These are phyloP conservation scores for Aureobasidium subglaciale DNA, from an alignment of 2,329 filamentous ascomycete genomes.

Conservation along the genomic window DNA sequence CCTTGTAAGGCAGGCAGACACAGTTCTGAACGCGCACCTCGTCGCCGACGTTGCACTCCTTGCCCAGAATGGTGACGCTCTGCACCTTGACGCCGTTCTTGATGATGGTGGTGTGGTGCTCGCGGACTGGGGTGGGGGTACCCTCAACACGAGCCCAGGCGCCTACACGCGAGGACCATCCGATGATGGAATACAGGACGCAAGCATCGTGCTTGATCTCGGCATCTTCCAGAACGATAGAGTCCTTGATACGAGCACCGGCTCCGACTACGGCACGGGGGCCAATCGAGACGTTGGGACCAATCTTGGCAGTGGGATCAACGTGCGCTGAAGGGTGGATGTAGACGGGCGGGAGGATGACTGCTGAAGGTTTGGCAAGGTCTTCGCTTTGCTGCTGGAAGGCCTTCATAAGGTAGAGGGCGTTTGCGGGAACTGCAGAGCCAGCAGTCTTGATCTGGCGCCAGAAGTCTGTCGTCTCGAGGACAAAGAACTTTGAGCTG, in stretches of 20 bases:
- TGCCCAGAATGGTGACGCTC: conserved; percentile 93
- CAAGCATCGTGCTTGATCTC: conserved; percentile 97
- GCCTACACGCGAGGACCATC: conserved; percentile 91
- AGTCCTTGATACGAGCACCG: conserved; percentile 88
- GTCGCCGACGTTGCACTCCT: conserved; percentile 89
- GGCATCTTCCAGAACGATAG: conserved; percentile 87
- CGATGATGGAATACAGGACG: conserved; percentile 90
- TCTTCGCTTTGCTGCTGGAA: conserved; percentile 76
- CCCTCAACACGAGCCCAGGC: conserved; percentile 98
- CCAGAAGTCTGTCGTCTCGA: conserved; percentile 99
- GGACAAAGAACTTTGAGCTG: conserved; percentile 95
- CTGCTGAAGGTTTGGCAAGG: conserved; percentile 73
- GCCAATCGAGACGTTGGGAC: conserved; percentile 92
- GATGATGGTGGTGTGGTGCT: conserved; percentile 87
- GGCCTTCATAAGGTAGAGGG: conserved; percentile 91
- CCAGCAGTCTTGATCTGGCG: conserved; percentile 99
- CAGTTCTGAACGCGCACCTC: conserved; percentile 97
- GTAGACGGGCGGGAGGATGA: conserved; percentile 87
- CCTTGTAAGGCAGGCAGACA: conserved; percentile 94
- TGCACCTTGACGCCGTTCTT: conserved; percentile 99
- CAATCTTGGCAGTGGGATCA: conserved; percentile 91
- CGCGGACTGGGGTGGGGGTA: conserved; percentile 77
- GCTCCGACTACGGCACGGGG: conserved; percentile 79
- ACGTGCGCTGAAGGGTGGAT: conserved; percentile 88
- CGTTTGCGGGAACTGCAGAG: conserved; percentile 92